Conservation (phyloP, 169 alveolate species). For the Plasmodium chabaudi region DNA sequence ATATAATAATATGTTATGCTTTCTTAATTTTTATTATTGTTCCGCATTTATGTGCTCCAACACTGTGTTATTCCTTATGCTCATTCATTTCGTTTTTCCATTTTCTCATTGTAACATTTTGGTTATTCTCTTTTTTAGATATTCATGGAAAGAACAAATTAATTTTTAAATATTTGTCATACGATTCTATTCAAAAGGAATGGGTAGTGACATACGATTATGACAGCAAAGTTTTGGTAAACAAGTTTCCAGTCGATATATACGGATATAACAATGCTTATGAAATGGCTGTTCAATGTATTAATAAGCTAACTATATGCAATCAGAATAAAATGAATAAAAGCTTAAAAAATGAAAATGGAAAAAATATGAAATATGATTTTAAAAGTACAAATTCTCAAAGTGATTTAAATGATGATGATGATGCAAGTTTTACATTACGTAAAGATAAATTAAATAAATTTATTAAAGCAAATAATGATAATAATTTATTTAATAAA, state of each 20-base stretch:
- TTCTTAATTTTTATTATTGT: no score
- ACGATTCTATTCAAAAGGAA: slow-evolving; percentile 72
- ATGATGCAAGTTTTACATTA: background rate
- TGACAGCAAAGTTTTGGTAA: slow-evolving; percentile 63
- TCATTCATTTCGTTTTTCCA: background rate
- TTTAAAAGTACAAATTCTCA: background rate
- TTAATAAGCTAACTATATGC: slow-evolving; percentile 51
- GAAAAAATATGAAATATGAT: slow-evolving; percentile 27
- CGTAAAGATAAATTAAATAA: background rate
- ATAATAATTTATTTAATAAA: background rate
- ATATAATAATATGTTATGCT: no score
- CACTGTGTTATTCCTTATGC: background rate
- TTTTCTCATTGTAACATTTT: background rate
- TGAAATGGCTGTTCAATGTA: slow-evolving; percentile 77
- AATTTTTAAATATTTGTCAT: slow-evolving; percentile 58
- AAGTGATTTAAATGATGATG: slow-evolving; percentile 25
- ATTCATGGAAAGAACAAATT: slow-evolving; percentile 72
- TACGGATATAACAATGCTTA: slow-evolving; percentile 74
- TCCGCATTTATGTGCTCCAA: no score
- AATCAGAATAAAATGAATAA: slow-evolving; percentile 61
- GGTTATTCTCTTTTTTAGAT: background rate
- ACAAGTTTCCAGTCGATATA: slow-evolving; percentile 69
- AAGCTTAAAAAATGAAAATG: slow-evolving; percentile 22
- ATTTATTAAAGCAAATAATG: background rate
- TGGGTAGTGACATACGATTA: slow-evolving; percentile 76